phyloP scores from a whole-genome alignment of 805 yeast species.

The Ogataea methanolica region DNA sequence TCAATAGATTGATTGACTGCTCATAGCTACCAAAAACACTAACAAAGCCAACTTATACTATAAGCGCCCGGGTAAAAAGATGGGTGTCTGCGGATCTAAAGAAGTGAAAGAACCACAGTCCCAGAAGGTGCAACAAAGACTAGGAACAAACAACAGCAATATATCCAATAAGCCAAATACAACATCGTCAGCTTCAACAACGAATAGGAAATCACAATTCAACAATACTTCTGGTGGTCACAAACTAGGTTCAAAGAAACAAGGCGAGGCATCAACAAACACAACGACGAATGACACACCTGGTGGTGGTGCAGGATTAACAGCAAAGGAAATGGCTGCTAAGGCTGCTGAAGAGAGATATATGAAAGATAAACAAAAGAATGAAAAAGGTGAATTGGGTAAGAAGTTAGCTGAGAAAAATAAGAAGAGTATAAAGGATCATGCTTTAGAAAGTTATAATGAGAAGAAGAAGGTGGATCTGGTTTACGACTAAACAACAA shows the following conservation, averaged over 20 bases:
- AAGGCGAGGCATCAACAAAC: neutral
- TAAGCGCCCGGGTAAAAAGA: neutral
- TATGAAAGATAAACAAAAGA: slow-evolving; percentile 10
- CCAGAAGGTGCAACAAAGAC: slow-evolving; percentile 1
- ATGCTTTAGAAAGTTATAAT: slow-evolving; percentile 20
- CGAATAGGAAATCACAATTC: neutral
- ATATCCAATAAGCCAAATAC: neutral
- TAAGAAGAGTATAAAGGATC: slow-evolving; percentile 21
- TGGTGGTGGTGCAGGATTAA: slow-evolving; percentile 3
- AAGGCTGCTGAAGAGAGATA: slow-evolving; percentile 25
- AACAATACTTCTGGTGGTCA: slow-evolving; percentile 6
- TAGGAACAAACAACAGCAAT: slow-evolving; percentile 1
- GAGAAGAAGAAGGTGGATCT: slow-evolving; percentile 12
- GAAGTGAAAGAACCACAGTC: slow-evolving; percentile 9
- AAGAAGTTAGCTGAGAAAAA: slow-evolving; percentile 20
- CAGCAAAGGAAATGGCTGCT: slow-evolving; percentile 27
- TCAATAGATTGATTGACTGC: too few species aligned
- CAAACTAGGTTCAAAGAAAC: slow-evolving; percentile 12
- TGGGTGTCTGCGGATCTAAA: slow-evolving; percentile 27
- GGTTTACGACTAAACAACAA: slow-evolving; percentile 15
- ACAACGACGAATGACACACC: neutral
- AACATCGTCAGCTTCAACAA: slow-evolving; percentile 1
- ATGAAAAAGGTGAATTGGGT: slow-evolving; percentile 23
- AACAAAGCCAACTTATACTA: neutral
- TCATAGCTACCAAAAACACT: neutral